A percentile compares a stretch with the other conserved stretches of the same genome.
These are phyloP conservation scores for Scleroderma bovista DNA, from an alignment of 768 basidiomycete genomes.

Conservation along the genomic window DNA sequence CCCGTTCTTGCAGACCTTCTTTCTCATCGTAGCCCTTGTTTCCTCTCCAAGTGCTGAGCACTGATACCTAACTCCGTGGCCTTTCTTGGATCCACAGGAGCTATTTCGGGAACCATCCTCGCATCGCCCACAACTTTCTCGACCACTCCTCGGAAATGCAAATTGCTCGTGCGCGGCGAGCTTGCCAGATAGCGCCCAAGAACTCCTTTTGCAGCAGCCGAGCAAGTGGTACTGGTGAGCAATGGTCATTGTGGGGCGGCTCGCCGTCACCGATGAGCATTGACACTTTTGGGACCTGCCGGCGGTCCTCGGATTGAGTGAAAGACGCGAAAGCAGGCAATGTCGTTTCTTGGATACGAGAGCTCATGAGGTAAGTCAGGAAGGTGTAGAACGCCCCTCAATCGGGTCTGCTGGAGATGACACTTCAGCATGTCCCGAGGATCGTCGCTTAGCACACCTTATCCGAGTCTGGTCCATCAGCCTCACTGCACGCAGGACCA, in stretches of 20 bases:
- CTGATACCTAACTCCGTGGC: neutral
- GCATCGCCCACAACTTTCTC: neutral
- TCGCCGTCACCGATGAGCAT: neutral
- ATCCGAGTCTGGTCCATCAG: conserved; percentile 18
- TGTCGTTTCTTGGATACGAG: conserved; percentile 11
- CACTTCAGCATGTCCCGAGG: conserved; percentile 41
- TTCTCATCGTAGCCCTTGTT: neutral
- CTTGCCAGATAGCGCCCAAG: neutral
- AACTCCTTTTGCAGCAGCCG: neutral
- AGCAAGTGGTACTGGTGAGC: neutral
- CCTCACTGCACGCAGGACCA: conserved; percentile 33
- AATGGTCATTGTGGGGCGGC: neutral
- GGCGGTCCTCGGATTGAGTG: neutral
- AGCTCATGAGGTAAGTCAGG: conserved; percentile 8
- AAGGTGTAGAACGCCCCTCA: conserved; percentile 19
- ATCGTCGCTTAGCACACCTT: conserved; percentile 23
- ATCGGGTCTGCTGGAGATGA: conserved; percentile 21
- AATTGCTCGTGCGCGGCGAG: neutral
- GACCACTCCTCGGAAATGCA: neutral
- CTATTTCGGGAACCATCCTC: neutral
- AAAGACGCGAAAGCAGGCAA: no score
- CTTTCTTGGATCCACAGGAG: neutral
- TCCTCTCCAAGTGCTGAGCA: neutral
- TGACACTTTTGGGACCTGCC: neutral
- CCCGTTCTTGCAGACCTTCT: neutral